Evolutionary conservation across 2,329 filamentous ascomycete genomes (phyloP).

Genomic region (Acrodontium crateriforme): DNA sequence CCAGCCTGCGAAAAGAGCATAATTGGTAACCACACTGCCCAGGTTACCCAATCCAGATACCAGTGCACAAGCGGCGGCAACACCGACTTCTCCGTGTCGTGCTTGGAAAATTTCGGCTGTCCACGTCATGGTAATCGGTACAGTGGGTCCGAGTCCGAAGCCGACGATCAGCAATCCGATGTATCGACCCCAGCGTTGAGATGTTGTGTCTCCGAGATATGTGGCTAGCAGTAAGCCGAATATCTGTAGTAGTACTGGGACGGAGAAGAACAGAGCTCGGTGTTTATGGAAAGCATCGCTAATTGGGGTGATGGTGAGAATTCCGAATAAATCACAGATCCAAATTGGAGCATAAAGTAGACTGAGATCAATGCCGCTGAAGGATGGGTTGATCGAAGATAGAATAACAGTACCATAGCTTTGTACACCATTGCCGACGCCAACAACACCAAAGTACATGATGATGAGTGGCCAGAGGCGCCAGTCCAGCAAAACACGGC

Average conservation of each 20-base stretch:
- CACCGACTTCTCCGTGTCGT: constrained; percentile 79
- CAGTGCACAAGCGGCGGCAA: constrained; percentile 71
- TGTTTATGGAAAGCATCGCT: constrained; percentile 75
- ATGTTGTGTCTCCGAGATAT: constrained; percentile 50
- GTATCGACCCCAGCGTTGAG: constrained; percentile 63
- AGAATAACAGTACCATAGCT: constrained; percentile 83
- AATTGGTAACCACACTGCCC: constrained; percentile 75
- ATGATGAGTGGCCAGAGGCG: constrained; percentile 70
- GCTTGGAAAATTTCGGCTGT: constrained; percentile 80
- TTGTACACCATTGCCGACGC: constrained; percentile 81
- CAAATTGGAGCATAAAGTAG: constrained; percentile 82
- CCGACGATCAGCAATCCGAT: constrained; percentile 81
- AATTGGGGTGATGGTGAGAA: constrained; percentile 70
- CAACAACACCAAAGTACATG: constrained; percentile 94
- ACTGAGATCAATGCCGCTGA: constrained; percentile 63
- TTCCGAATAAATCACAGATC: constrained; percentile 72
- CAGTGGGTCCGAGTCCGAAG: constrained; percentile 79
- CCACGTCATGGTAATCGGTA: constrained; percentile 91
- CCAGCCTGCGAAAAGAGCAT: constrained; percentile 82
- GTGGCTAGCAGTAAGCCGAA: constrained; percentile 67
- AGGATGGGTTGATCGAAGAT: constrained; percentile 55
- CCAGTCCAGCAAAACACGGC: constrained; percentile 66
- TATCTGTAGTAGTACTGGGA: constrained; percentile 65
- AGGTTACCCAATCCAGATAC: constrained; percentile 80
- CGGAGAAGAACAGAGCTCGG: constrained; percentile 68